Evolutionary conservation across 345 rosid genomes (phyloP).

Genomic region (Zanthoxylum bungeanum): DNA sequence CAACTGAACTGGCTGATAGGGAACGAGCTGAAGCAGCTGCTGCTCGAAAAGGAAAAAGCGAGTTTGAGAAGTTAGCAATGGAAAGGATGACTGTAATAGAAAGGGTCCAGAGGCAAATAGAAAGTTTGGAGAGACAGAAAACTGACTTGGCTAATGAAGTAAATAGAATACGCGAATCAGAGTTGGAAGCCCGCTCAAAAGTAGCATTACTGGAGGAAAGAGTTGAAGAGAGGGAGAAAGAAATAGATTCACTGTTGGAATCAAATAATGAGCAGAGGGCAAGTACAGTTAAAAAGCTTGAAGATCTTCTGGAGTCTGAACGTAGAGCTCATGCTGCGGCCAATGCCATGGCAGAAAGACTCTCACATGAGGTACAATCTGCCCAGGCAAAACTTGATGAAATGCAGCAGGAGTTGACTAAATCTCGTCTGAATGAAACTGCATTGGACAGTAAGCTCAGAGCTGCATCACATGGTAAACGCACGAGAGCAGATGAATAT

Average conservation of each 20-base stretch:
- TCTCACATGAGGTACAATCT: constrained; percentile 73
- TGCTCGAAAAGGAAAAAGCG: constrained; percentile 79
- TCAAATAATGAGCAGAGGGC: constrained; percentile 79
- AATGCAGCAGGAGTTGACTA: constrained; percentile 80
- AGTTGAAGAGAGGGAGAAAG: constrained; percentile 92
- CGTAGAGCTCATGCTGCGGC: constrained; percentile 75
- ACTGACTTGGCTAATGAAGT: constrained; percentile 57
- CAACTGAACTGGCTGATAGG: constrained; percentile 82
- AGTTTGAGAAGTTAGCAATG: constrained; percentile 79
- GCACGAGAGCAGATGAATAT: constrained; percentile 51
- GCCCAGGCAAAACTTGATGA: constrained; percentile 82
- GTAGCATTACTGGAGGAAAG: constrained; percentile 71
- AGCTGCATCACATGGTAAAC: constrained; percentile 71
- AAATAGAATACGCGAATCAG: constrained; percentile 55
- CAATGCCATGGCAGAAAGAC: constrained; percentile 72
- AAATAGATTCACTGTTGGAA: constrained; percentile 77
- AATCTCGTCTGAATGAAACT: constrained; percentile 77
- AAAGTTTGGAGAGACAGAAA: constrained; percentile 74
- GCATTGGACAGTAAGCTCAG: constrained; percentile 80
- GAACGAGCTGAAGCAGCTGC: constrained; percentile 79
- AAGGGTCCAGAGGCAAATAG: constrained; percentile 77
- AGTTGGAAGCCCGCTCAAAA: constrained; percentile 67
- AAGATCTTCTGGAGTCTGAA: constrained; percentile 78
- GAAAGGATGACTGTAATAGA: constrained; percentile 84
- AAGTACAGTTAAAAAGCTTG: constrained; percentile 70